Evolutionary conservation across 164 flowering plant genomes (phyloP).

Genomic region (Stephania japonica): DNA sequence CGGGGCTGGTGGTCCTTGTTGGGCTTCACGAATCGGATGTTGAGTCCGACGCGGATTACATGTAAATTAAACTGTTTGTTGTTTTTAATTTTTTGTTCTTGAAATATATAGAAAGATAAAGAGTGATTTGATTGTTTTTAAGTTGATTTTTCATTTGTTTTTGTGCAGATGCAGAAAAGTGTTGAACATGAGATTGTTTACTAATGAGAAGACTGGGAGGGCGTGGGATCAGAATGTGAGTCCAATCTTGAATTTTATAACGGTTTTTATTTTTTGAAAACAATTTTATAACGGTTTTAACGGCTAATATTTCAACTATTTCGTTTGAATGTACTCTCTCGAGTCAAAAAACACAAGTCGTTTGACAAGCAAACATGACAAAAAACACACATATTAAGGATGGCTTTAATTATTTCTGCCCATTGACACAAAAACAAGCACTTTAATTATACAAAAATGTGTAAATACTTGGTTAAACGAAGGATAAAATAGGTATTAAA

Average conservation of each 20-base stretch:
- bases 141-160: not conserved
- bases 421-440: too few relatives aligned
- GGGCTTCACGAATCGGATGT: conserved; percentile 79
- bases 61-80: conserved; percentile 29
- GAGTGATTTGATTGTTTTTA: not conserved
- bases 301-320: not conserved
- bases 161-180: conserved; percentile 79
- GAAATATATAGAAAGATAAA: too few relatives aligned
- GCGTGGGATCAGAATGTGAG: conserved; percentile 79
- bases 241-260: not conserved
- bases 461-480: too few relatives aligned
- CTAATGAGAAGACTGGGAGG: conserved; percentile 67
- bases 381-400: too few relatives aligned
- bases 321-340: not conserved
- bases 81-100: not conserved
- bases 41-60: conserved; percentile 78
- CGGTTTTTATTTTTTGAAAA: too few relatives aligned
- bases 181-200: conserved; percentile 86
- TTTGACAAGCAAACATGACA: too few relatives aligned
- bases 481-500: too few relatives aligned
- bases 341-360: too few relatives aligned
- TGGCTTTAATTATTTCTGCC: too few relatives aligned
- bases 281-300: not conserved
- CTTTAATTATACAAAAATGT: too few relatives aligned
- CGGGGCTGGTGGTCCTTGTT: conserved; percentile 82